Conservation (phyloP, 768 basidiomycete genomes). For the Mycena venus region DNA sequence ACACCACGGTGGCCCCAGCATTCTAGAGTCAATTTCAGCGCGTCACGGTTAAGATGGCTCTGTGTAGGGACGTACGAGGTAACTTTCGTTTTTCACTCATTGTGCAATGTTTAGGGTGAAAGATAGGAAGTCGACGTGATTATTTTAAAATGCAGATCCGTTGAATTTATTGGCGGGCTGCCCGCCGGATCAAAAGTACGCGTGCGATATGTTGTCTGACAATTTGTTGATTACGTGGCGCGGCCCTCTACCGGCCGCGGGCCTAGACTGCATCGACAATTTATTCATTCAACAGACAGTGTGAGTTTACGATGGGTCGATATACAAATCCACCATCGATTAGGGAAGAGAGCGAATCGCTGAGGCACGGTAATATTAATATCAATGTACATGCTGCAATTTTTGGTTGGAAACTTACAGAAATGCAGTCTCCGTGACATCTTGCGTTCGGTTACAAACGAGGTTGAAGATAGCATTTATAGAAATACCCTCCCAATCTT, state of each 20-base stretch:
- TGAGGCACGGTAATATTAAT: not conserved
- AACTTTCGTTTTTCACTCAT: conserved; percentile 18
- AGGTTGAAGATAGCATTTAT: not conserved
- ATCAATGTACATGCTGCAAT: no score
- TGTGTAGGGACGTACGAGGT: not conserved
- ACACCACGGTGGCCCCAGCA: conserved; percentile 57
- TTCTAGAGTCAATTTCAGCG: conserved; percentile 46
- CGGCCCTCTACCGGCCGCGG: no score
- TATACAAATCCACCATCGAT: not conserved
- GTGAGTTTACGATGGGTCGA: not conserved
- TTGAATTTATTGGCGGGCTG: no score
- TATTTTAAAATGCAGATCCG: not conserved
- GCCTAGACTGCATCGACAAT: no score
- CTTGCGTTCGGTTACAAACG: not conserved
- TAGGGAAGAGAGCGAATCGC: not conserved
- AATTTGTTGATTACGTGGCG: no score
- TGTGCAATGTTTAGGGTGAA: not conserved
- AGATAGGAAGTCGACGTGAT: not conserved
- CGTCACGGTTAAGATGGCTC: not conserved
- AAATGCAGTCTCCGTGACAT: not conserved
- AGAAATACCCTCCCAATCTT: not conserved
- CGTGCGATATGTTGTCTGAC: not conserved
- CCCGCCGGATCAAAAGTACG: not conserved
- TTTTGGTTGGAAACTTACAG: not conserved
- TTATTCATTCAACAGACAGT: conserved; percentile 10